Conservation (phyloP, 345 rosid genomes). For the Ricinus communis region DNA sequence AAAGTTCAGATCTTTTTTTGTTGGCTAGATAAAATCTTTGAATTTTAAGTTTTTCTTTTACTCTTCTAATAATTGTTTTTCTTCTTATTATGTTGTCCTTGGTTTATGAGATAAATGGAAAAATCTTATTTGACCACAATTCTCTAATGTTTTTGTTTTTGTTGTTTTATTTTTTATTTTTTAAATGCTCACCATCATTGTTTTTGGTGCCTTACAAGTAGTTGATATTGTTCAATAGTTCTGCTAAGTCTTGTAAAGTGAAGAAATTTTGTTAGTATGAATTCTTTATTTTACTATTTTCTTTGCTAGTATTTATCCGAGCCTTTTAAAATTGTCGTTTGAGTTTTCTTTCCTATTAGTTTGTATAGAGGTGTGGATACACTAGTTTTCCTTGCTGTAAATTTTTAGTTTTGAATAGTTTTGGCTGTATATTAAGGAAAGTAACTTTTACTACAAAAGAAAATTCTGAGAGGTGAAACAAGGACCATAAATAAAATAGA, state of each 20-base stretch:
- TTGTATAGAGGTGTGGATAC: neutral
- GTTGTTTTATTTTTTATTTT: neutral
- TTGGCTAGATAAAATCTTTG: too few species aligned
- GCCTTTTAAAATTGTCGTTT: too few species aligned
- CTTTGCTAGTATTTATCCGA: neutral
- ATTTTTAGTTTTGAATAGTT: neutral
- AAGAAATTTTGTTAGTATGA: too few species aligned
- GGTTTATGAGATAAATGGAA: too few species aligned
- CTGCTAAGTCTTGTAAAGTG: neutral
- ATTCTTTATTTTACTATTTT: too few species aligned
- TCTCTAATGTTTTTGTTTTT: too few species aligned
- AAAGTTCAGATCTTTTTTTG: neutral
- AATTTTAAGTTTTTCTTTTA: too few species aligned
- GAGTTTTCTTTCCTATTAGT: neutral
- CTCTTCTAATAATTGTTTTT: neutral
- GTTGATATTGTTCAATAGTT: neutral
- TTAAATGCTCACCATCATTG: too few species aligned
- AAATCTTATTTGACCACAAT: too few species aligned
- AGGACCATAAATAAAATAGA: neutral
- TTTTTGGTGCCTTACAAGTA: neutral
- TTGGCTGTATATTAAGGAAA: slow-evolving; percentile 2
- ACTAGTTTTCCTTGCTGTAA: neutral
- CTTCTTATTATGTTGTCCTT: neutral
- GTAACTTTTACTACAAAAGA: neutral
- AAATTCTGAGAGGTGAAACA: neutral